A percentile compares a stretch with the other conserved stretches of the same genome.
phyloP scores from a whole-genome alignment of 1,284 basidiomycete species.

The Papiliotrema flavescens region DNA sequence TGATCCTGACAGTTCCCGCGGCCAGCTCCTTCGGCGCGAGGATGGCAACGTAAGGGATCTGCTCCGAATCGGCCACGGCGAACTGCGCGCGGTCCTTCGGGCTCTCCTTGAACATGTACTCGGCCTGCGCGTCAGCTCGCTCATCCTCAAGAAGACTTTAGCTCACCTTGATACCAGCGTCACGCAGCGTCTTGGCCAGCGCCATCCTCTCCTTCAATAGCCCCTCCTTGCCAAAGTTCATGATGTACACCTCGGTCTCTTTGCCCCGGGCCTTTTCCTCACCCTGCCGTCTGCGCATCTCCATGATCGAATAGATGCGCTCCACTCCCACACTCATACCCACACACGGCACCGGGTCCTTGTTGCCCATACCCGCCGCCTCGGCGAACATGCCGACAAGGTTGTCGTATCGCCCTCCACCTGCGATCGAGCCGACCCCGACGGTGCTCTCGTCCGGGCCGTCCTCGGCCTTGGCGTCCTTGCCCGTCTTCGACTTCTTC shows the following conservation, averaged over 20 bases:
- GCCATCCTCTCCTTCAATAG: slow-evolving; percentile 79
- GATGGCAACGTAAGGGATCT: slow-evolving; percentile 86
- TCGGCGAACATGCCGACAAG: slow-evolving; percentile 92
- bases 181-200: slow-evolving; percentile 77
- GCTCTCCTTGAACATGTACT: slow-evolving; percentile 89
- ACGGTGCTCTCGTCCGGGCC: slow-evolving; percentile 87
- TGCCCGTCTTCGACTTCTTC: slow-evolving; percentile 47
- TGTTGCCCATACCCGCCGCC: slow-evolving; percentile 62
- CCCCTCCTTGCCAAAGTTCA: slow-evolving; percentile 82
- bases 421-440: slow-evolving; percentile 96
- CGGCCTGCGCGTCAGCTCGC: slow-evolving; percentile 58
- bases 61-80: slow-evolving; percentile 84
- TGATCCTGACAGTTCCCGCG: slow-evolving; percentile 79
- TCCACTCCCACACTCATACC: slow-evolving; percentile 93
- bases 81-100: slow-evolving; percentile 86
- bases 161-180: slow-evolving; percentile 80
- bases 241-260: slow-evolving; percentile 91
- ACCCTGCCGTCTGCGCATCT: slow-evolving; percentile 74
- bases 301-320: slow-evolving; percentile 89
- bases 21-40: slow-evolving; percentile 83
- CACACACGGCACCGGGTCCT: slow-evolving; percentile 73
- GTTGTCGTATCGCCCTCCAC: slow-evolving; percentile 93
- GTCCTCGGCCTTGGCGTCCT: slow-evolving; percentile 46
- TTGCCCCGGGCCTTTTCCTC: slow-evolving; percentile 66
- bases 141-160: not conserved